A percentile compares a stretch with the other conserved stretches of the same genome.
Evolutionary conservation across 129 eudicot genomes (phyloP).

Genomic region (Artemisia annua): DNA sequence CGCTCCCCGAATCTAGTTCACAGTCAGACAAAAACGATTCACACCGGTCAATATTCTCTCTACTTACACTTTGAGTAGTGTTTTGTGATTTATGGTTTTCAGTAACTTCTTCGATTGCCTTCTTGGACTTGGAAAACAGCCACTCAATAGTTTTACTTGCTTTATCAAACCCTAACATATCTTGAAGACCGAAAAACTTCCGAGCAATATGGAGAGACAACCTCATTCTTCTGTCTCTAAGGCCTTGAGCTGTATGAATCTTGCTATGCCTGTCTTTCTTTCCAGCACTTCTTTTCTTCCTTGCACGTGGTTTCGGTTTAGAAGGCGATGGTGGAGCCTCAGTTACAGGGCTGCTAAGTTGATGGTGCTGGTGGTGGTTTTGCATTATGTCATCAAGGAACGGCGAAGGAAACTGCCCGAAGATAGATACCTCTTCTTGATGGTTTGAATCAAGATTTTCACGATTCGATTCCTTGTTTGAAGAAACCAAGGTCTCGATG

Average conservation of each 20-base stretch:
- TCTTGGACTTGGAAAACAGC: constrained; percentile 59
- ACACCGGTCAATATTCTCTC: constrained; percentile 21
- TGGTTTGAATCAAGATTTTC: constrained; percentile 32
- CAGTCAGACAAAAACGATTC: constrained; percentile 19
- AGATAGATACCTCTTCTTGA: constrained; percentile 28
- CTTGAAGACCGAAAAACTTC: constrained; percentile 68
- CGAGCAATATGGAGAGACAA: constrained; percentile 58
- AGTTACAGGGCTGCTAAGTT: constrained; percentile 17
- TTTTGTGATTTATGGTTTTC: constrained; percentile 23
- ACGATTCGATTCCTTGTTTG: constrained; percentile 23
- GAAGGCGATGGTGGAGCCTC: constrained; percentile 21
- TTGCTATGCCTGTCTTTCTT: constrained; percentile 69
- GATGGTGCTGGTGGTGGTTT: constrained; percentile 22
- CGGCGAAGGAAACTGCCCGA: constrained; percentile 38
- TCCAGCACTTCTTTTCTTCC: constrained; percentile 43
- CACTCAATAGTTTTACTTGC: constrained; percentile 69
- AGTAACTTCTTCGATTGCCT: constrained; percentile 51
- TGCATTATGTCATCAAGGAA: constrained; percentile 32
- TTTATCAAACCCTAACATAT: constrained; percentile 64
- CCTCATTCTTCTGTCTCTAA: constrained; percentile 64
- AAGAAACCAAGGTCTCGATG: constrained; percentile 18
- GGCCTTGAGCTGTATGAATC: constrained; percentile 57
- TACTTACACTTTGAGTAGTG: constrained; percentile 23
- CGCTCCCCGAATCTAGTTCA: constrained; percentile 24
- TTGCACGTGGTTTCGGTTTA: constrained; percentile 12